Percentiles rank a stretch among this genome's conserved stretches.
phyloP scores from a whole-genome alignment of 306 rosid species.

The Biancaea sappan region DNA sequence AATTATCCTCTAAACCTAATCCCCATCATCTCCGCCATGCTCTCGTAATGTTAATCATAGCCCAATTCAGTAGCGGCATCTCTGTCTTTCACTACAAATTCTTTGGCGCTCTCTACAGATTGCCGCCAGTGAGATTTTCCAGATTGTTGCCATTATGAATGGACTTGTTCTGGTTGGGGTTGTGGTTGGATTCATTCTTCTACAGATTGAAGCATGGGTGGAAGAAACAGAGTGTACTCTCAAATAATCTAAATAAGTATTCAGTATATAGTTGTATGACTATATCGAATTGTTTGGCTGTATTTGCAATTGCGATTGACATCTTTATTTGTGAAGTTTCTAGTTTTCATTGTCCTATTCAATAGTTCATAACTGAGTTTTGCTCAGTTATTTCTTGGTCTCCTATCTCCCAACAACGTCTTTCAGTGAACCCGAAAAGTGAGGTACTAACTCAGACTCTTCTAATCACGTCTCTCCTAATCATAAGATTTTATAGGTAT shows the following conservation, averaged over 20 bases:
- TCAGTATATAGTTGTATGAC: constrained; percentile 7
- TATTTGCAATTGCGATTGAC: neutral
- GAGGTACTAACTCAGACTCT: no score
- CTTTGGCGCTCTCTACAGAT: no score
- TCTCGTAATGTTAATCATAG: no score
- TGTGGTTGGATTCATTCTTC: constrained; percentile 46
- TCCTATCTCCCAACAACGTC: no score
- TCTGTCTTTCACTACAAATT: no score
- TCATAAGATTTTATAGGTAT: no score
- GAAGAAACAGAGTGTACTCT: constrained; percentile 36
- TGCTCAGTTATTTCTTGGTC: no score
- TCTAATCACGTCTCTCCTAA: no score
- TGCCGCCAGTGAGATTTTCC: constrained; percentile 42
- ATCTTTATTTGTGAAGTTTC: neutral
- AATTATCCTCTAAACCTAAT: no score
- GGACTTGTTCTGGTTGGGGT: constrained; percentile 43
- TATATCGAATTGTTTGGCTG: neutral
- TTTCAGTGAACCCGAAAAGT: no score
- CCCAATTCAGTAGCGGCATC: no score
- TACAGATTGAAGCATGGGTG: constrained; percentile 38
- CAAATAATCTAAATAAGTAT: neutral
- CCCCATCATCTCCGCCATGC: no score
- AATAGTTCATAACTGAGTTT: neutral
- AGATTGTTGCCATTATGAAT: constrained; percentile 34
- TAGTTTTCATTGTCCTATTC: neutral